Conservation (phyloP, 2,329 filamentous ascomycete genomes). For the Blastomyces percursus region DNA sequence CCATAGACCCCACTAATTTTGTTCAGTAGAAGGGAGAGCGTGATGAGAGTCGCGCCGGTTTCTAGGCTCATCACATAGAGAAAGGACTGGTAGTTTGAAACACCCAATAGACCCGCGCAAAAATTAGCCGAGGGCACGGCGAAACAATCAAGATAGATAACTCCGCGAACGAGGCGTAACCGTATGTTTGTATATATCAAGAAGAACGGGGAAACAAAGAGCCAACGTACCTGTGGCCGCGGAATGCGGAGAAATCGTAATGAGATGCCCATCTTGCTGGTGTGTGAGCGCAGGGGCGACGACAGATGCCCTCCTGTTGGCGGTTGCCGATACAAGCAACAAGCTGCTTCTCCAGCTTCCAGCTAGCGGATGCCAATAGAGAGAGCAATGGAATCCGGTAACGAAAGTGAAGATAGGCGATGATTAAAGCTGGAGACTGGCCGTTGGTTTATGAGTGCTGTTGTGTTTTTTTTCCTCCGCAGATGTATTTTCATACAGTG, state of each 20-base stretch:
- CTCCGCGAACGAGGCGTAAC: no score
- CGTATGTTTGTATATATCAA: neutral
- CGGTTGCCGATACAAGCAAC: neutral
- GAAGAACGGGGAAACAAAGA: neutral
- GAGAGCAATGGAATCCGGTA: neutral
- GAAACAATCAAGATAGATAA: neutral
- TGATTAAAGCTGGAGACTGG: neutral
- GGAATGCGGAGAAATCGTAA: conserved; percentile 38
- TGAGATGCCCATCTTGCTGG: conserved; percentile 28
- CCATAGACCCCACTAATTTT: conserved; percentile 87
- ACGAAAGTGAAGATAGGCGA: neutral
- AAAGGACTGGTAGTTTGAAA: conserved; percentile 52
- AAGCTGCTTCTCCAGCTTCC: neutral
- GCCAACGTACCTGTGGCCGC: conserved; percentile 36
- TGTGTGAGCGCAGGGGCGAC: neutral
- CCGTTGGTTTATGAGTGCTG: neutral
- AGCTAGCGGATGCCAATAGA: neutral
- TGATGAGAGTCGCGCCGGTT: conserved; percentile 75
- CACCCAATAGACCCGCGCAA: neutral
- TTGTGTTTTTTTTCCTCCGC: neutral
- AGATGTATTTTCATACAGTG: neutral
- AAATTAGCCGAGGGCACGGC: neutral
- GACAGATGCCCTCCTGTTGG: neutral
- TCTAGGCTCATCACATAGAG: conserved; percentile 77
- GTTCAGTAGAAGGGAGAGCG: conserved; percentile 75